Evolutionary conservation across 495 filamentous ascomycete genomes (phyloP).

Genomic region (Jackrogersella minutella): DNA sequence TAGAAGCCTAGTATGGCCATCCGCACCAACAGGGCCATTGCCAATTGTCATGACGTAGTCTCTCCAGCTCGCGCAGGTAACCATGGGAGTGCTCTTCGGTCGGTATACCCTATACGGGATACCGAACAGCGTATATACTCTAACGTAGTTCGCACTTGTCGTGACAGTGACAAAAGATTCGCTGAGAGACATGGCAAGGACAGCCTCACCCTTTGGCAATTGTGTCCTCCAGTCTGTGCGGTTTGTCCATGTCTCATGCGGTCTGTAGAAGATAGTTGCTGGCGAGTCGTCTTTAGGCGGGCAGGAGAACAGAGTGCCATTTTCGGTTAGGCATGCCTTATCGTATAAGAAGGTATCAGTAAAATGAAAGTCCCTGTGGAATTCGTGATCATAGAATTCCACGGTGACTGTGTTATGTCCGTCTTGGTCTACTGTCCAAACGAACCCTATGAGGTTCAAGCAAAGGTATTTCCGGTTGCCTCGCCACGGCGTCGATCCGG

Average conservation of each 20-base stretch:
- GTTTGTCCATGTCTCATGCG: constrained; percentile 95
- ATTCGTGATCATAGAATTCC: constrained; percentile 94
- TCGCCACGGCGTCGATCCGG: constrained; percentile 93
- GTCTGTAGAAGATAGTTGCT: constrained; percentile 92
- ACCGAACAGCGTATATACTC: constrained; percentile 92
- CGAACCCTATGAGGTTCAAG: constrained; percentile 88
- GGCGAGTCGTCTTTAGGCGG: constrained; percentile 71
- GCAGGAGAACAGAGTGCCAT: constrained; percentile 87
- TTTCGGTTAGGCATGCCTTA: constrained; percentile 87
- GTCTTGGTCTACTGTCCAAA: constrained; percentile 97
- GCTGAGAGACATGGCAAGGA: constrained; percentile 88
- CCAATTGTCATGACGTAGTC: constrained; percentile 95
- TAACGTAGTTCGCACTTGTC: constrained; percentile 84
- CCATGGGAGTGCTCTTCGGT: constrained; percentile 86
- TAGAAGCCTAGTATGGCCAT: constrained; percentile 75
- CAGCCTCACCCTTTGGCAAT: constrained; percentile 80
- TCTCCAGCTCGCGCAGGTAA: constrained; percentile 90
- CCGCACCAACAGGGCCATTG: constrained; percentile 82
- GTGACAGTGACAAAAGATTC: constrained; percentile 89
- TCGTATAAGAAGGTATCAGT: constrained; percentile 95
- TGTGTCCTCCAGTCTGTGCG: constrained; percentile 89
- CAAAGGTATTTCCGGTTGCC: constrained; percentile 94
- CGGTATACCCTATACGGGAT: constrained; percentile 87
- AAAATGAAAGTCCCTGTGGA: constrained; percentile 94
- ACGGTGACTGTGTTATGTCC: constrained; percentile 94